Evolutionary conservation across 169 alveolate species (phyloP).

Genomic region (Plasmodium vivax): DNA sequence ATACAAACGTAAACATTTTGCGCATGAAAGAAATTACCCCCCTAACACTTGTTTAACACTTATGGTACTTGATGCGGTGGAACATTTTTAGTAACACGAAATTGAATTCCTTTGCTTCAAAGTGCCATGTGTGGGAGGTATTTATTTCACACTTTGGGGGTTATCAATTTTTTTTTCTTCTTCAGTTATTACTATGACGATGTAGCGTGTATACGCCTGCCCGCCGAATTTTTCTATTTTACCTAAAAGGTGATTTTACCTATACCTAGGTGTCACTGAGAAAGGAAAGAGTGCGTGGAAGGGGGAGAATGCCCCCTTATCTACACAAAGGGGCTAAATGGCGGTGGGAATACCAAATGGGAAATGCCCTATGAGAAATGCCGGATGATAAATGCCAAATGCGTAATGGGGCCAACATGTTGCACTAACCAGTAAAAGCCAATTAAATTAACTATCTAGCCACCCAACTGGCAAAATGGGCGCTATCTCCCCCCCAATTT

Average conservation of each 20-base stretch:
- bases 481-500: not conserved
- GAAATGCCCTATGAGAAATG: not conserved
- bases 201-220: not conserved
- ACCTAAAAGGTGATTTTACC: not conserved
- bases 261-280: not conserved
- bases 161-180: not conserved
- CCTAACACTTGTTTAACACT: not conserved
- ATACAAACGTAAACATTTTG: not conserved
- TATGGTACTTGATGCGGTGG: not conserved
- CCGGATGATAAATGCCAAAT: not conserved
- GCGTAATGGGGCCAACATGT: not conserved
- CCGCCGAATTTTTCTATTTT: not conserved
- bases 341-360: not conserved
- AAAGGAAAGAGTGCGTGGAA: not conserved
- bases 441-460: not conserved
- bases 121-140: not conserved
- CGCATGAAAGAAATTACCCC: not conserved
- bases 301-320: not conserved
- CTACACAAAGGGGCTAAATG: not conserved
- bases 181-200: not conserved
- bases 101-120: not conserved
- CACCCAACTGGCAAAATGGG: not conserved
- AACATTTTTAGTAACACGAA: not conserved
- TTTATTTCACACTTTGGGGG: not conserved
- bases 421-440: not conserved